Base-by-base conservation (phyloP, 768 basidiomycete genomes). In the Stropharia rugosoannulata region DNA sequence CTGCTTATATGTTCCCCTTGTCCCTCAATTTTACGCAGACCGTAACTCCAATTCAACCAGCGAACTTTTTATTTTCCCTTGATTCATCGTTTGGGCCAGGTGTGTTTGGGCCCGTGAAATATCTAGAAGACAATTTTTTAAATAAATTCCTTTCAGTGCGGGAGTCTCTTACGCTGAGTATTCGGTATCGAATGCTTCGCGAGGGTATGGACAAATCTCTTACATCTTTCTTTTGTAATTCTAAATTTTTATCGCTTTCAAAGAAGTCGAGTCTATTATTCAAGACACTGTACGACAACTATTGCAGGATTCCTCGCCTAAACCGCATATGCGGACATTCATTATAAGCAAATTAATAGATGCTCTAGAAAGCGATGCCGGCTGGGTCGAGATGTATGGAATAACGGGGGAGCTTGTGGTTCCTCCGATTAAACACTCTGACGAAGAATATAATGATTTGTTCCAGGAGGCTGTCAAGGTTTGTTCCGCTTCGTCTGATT, bases 11-110 rank as follows among this genome's bases (percentile, higher is more conserved):
- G 5, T 16, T 15, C 16, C 16, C 13, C 49, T 29, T 18, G 45
- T 11, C 10, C 15, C 32, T 5, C 32, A 40, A 12, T 4, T 8
- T 19, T n/a, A 19, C 3, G 16, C 51, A 96, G 95, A 87, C 84
- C 4, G 78, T 95, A 16, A 86, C 89, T 2, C 90, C 91, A 1
- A 71, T 75, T 1, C 88, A 86, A 66, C 83, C 93, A 0, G 86
- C 86, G 2, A 85, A 87, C 59, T 93, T 90, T 66, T 63, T 97
- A 41, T 97, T 95, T 70, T 84, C 83, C 45, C 75, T 95, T n/a
- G 81, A 86, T 50, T 87, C 86, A 10, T 69, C 65, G 15, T 66
- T 77, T 54, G 87, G 87, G 2, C 80, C 82, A 74, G 82, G 88
- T 90, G 51, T 27, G 11, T 45, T 13, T 16, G 44, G 51, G 39